Evolutionary conservation across 2,329 filamentous ascomycete genomes (phyloP), one percentile per base, ranked within the genome.

Genomic region (Pseudogymnoascus sp.): DNA sequence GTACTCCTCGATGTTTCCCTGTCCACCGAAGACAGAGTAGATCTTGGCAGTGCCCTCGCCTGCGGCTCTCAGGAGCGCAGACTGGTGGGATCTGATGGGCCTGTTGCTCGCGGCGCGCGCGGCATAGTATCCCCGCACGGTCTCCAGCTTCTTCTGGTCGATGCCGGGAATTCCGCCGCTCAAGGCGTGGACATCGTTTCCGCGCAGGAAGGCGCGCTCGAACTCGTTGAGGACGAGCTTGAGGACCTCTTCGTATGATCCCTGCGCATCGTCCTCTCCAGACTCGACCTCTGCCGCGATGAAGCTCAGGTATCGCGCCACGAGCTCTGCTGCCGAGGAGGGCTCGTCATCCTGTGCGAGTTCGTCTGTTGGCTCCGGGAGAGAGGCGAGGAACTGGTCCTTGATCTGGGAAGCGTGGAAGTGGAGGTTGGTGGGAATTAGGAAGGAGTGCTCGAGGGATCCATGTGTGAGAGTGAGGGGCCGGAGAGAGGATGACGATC

Each of bases 1-100:
- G 78, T 99, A 99, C 78, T 99, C 96, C 77, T 99, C 93, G 67
- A 99, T 97, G 77, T 99, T 99, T 70, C 95, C 95, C 76, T 99
- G 95, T 5, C 95, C 95, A 65, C 95, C 95, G 69, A 97, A 96
- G 66, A 99, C 92, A 68, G 88, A 93, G 80, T 96, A 99, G 65
- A 99, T 85, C 70, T 86, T 88, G 62, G 93, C 93, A 63, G 88
- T 87, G 66, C 86, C 88, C 66, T 97, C 93, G 56, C 89, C 87
- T 8, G 91, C 91, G 60, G 95, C 93, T 69, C 95, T 86, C 73
- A 97, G 85, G 56, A 99, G 84, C 37, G 95, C 96, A 42, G 96
- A 97, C 74, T 96, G 90, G 75, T 99, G 93, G 28, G 91, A 85
- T 78, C 92, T 93, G 74, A 97, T 93, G 61, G 90, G 85, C 70